phyloP scores from a whole-genome alignment of 1,284 basidiomycete species.

The Irpex lacteus region DNA sequence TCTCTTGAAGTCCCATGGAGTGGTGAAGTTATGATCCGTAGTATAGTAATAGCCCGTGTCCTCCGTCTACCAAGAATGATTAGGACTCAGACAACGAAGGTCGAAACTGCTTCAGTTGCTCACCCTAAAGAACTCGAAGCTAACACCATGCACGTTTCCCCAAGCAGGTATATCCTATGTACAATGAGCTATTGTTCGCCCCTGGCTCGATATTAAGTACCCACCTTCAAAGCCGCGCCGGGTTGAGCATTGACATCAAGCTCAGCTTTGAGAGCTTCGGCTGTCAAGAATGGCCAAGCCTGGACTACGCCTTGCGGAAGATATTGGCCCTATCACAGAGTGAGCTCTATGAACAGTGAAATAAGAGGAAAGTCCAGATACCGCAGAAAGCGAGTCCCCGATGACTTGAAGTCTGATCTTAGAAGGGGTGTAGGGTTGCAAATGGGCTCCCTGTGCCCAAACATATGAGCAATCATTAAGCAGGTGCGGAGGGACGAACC shows the following conservation, averaged over 20 bases:
- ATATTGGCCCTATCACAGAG: constrained; percentile 44
- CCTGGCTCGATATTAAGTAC: not conserved
- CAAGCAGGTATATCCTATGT: constrained; percentile 52
- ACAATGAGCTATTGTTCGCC: not conserved
- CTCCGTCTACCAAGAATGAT: constrained; percentile 39
- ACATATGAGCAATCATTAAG: not conserved
- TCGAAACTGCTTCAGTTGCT: not conserved
- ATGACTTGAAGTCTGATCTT: constrained; percentile 53
- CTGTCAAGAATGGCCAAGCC: constrained; percentile 55
- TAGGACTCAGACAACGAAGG: not conserved
- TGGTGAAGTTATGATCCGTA: constrained; percentile 56
- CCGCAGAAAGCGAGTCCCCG: constrained; percentile 56
- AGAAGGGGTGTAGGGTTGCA: constrained; percentile 46
- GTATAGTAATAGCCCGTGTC: constrained; percentile 54
- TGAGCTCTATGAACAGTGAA: not conserved
- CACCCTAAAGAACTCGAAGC: constrained; percentile 48
- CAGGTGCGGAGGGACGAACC: constrained; percentile 26
- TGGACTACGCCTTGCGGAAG: constrained; percentile 51
- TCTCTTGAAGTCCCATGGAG: constrained; percentile 51
- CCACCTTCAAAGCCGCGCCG: constrained; percentile 47
- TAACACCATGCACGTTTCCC: constrained; percentile 54
- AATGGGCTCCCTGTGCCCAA: constrained; percentile 37
- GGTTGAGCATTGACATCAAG: constrained; percentile 51
- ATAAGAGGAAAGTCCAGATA: constrained; percentile 22
- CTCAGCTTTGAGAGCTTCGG: constrained; percentile 52